Evolutionary conservation across 371 early-diverging fungal species (phyloP).

Genomic region (Aphelidium insulamus): DNA sequence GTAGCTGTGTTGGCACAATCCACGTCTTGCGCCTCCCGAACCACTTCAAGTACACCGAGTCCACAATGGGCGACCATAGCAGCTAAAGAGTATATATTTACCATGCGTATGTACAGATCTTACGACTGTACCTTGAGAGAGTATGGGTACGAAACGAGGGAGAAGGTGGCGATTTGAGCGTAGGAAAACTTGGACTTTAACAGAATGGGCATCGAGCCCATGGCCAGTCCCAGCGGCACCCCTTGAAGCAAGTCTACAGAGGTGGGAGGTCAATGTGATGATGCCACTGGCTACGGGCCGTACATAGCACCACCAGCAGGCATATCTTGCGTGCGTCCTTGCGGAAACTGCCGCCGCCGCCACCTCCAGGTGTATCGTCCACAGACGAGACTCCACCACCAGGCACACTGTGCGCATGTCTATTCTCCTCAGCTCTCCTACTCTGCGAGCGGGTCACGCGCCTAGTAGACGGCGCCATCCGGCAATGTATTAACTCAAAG

Average conservation of each 20-base stretch:
- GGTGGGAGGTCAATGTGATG: background rate
- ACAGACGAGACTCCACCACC: too few relatives aligned
- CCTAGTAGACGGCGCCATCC: too few relatives aligned
- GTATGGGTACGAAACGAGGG: slow-evolving; percentile 85
- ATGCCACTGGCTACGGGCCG: too few relatives aligned
- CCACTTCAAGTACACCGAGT: slow-evolving; percentile 49
- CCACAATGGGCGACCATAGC: slow-evolving; percentile 91
- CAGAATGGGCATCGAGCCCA: slow-evolving; percentile 79
- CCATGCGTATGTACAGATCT: too few relatives aligned
- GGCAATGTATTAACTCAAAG: too few relatives aligned
- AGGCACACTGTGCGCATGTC: too few relatives aligned
- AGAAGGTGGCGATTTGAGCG: slow-evolving; percentile 76
- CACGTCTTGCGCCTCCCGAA: slow-evolving; percentile 86
- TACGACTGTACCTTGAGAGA: too few relatives aligned
- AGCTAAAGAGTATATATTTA: too few relatives aligned
- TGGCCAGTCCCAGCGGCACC: slow-evolving; percentile 71
- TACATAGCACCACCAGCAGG: slow-evolving; percentile 13
- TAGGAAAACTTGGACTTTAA: slow-evolving; percentile 74
- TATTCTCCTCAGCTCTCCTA: too few relatives aligned
- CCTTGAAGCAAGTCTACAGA: slow-evolving; percentile 62
- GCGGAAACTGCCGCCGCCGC: too few relatives aligned
- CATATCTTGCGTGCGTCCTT: slow-evolving; percentile 12
- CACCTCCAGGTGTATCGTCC: too few relatives aligned
- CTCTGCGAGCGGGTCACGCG: too few relatives aligned
- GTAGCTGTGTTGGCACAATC: slow-evolving; percentile 90